Base-by-base conservation (phyloP, 2,329 filamentous ascomycete genomes). In the Hypoxylon sp. region DNA sequence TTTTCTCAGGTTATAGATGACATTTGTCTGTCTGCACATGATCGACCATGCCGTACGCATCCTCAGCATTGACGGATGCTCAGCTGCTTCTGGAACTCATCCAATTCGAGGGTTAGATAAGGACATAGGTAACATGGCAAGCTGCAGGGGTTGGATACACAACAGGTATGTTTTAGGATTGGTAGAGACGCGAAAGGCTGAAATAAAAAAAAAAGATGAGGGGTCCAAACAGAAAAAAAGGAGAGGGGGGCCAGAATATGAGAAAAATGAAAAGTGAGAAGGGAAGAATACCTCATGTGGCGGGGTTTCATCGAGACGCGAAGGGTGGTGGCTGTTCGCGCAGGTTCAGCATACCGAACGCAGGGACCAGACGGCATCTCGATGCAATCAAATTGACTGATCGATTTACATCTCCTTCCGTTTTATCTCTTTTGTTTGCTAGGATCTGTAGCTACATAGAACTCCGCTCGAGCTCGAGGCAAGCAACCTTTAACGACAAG, bases 101-200 rank as follows among this genome's bases (percentile, higher is more conserved):
- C 58, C 65, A 65, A 65, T 63, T 62, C 65, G 58, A 58, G 59
- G 59, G 45, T 51, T 53, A 63, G 70, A 74, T 70, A 68, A 69
- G 67, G 68, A 59, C 39, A 65, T 51, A 29, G n/a, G n/a, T n/a
- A n/a, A n/a, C 32, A 47, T 53, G 52, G 9, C 53, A 52, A 54
- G 43, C 45, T 61, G 65, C 67, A 71, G 68, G 67, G 68, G 60
- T 45, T 60, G 56, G 68, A 73, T 69, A 73, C 69, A 71, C 67
- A 73, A 60, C 61, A 70, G 47, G 54, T 29, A 56, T 30, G 8
- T 43, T 34, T 51, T 45, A 32, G 53, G 45, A 37, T 60, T 50
- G 48, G 47, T 43, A 21, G 39, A 61, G 16, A n/a, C n/a, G 19
- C 11, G 29, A 47, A 54, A 48, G 47, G 62, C 55, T 63, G 59